Conservation (phyloP, 2,329 filamentous ascomycete species). For the Clarireedia paspali region DNA sequence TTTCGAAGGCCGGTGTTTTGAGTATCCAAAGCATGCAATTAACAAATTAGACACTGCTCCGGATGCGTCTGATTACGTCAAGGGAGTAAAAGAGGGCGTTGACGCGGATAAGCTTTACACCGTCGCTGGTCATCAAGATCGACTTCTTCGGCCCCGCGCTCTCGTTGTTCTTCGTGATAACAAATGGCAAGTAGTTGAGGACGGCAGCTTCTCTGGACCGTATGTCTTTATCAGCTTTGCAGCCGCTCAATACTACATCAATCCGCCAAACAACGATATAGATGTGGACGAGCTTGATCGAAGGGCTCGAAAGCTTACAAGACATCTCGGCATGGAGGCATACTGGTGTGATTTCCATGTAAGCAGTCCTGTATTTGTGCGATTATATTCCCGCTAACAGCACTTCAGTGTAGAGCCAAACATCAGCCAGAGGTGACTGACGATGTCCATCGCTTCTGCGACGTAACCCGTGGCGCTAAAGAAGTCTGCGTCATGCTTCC, state of each 20-base stretch:
- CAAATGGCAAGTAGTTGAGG: conserved; percentile 2
- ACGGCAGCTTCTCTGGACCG: conserved; percentile 8
- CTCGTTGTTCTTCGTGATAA: conserved; percentile 4
- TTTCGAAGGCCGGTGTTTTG: conserved; percentile 8
- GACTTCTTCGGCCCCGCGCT: conserved; percentile 7
- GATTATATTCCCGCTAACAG: neutral
- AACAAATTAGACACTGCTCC: conserved; percentile 8
- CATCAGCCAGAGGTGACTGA: conserved; percentile 7
- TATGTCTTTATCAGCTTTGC: conserved; percentile 11
- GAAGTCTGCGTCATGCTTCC: conserved; percentile 7
- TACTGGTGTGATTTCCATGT: conserved; percentile 12
- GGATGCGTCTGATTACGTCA: neutral
- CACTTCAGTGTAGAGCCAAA: conserved; percentile 2
- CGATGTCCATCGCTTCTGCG: conserved; percentile 11
- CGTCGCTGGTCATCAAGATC: conserved; percentile 1
- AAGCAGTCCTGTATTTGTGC: neutral
- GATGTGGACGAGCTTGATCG: neutral
- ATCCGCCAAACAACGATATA: neutral
- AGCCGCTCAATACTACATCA: conserved; percentile 5
- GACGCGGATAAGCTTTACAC: conserved; percentile 4
- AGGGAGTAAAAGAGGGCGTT: neutral
- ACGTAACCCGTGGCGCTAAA: conserved; percentile 8
- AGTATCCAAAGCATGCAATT: conserved; percentile 10
- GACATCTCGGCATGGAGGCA: conserved; percentile 3
- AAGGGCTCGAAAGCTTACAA: conserved; percentile 5